Base-by-base conservation (phyloP, 805 yeast genomes). In the Yamadazyma tumulicola region DNA sequence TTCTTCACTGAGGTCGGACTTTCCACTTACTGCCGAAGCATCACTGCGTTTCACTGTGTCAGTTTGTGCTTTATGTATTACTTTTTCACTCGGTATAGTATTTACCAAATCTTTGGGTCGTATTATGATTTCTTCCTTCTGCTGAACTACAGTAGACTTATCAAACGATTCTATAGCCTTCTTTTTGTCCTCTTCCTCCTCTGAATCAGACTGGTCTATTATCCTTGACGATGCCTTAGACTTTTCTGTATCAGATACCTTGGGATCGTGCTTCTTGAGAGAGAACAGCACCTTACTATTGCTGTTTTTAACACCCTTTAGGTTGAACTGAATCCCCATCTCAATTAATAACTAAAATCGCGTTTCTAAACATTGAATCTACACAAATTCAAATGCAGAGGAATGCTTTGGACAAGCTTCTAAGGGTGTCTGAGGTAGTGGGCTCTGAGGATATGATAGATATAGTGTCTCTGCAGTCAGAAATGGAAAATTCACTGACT, bases 101-200 rank as follows among this genome's bases (percentile, higher is more conserved):
- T 29, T 19, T 4, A 32, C 35, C 12, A 52, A 41, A 5, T 25
- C 18, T 1, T 21, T 35, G 2, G 55, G 59, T 16, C 35, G 45
- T 19, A 57, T 58, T 6, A 51, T 45, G 16, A 54, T 37, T 5
- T 45, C 51, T 26, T 31, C 39, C 15, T 20, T 26, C n/a, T 35
- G 14, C 6, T 39, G 48, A 42, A n/a, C 49, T 43, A 23, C 38
- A 32, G n/a, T 31, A 7, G n/a, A 10, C 32, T 23, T 29, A 25
- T 56, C 61, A 42, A 55, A 57, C 2, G 51, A 30, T 17, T 57
- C 61, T 3, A 57, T 56, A 9, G 35, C 16, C 1, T 37, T 37
- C 17, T 35, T 39, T 29, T 41, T 41, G 4, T 40, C 51, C 12
- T 51, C 58, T 15, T 48, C 53, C 19, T 48, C 57, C 6, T 51